Evolutionary conservation across 1,284 basidiomycete species (phyloP).

Genomic region (Coniophora puteana): DNA sequence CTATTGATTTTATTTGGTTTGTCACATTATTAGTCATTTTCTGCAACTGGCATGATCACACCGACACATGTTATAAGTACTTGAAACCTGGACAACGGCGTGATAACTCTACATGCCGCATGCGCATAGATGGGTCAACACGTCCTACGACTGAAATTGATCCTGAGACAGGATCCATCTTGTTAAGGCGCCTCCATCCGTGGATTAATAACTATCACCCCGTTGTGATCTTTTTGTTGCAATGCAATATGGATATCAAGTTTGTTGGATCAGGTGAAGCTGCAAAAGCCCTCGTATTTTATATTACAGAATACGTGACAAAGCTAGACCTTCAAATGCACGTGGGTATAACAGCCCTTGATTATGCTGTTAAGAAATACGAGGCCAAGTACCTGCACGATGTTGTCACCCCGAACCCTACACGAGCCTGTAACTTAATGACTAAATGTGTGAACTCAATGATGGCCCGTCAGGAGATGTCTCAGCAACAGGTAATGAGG

Average conservation of each 20-base stretch:
- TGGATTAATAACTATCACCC: slow-evolving; percentile 21
- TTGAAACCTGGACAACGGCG: neutral
- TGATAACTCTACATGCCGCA: neutral
- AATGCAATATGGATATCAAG: slow-evolving; percentile 27
- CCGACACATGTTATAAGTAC: slow-evolving; percentile 15
- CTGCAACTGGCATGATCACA: slow-evolving; percentile 15
- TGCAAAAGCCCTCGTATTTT: slow-evolving; percentile 25
- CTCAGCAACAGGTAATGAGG: slow-evolving; percentile 3
- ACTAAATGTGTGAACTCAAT: neutral
- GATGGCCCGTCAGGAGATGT: neutral
- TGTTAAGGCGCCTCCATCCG: slow-evolving; percentile 15
- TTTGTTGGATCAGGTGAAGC: slow-evolving; percentile 25
- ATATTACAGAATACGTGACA: slow-evolving; percentile 29
- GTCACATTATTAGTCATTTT: slow-evolving; percentile 1
- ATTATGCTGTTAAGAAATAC: too few relatives aligned
- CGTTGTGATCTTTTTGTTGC: slow-evolving; percentile 14
- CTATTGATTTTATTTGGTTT: neutral
- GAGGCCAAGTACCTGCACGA: too few relatives aligned
- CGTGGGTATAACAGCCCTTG: slow-evolving; percentile 10
- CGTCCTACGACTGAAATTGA: neutral
- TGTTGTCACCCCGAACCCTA: too few relatives aligned
- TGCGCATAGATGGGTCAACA: neutral
- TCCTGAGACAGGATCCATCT: slow-evolving; percentile 12
- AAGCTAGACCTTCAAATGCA: slow-evolving; percentile 15
- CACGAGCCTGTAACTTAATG: neutral